Percentiles rank a stretch among this genome's conserved stretches.
Evolutionary conservation across 1,139 yeast genomes (phyloP).

Genomic region (Debaryomycetaceae sp.): DNA sequence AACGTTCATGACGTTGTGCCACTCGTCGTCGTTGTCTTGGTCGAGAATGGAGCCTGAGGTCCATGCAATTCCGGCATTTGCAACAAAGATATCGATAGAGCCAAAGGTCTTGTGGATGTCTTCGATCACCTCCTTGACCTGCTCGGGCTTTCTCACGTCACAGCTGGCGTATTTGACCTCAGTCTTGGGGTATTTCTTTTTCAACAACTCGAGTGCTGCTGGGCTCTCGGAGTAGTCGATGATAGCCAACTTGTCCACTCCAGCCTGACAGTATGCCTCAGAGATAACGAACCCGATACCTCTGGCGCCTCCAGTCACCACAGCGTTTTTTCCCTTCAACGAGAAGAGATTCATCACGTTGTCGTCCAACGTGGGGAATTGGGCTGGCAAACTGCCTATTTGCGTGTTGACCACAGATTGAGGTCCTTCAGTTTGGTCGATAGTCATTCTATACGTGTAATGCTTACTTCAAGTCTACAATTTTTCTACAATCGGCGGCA

Average conservation of each 20-base stretch:
- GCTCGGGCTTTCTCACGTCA: constrained; percentile 39
- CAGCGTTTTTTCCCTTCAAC: constrained; percentile 35
- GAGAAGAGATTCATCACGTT: constrained; percentile 37
- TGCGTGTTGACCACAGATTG: constrained; percentile 30
- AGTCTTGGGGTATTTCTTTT: constrained; percentile 27
- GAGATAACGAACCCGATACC: constrained; percentile 45
- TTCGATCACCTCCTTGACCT: constrained; percentile 32
- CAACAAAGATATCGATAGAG: constrained; percentile 48
- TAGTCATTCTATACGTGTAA: constrained; percentile 11
- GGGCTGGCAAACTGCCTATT: constrained; percentile 39
- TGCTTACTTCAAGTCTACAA: neutral
- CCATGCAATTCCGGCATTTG: constrained; percentile 53
- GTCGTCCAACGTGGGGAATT: constrained; percentile 29
- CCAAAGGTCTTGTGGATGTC: constrained; percentile 32
- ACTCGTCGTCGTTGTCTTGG: constrained; percentile 39
- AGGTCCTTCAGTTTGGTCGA: constrained; percentile 12
- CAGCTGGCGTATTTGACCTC: constrained; percentile 33
- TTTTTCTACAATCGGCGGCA: neutral
- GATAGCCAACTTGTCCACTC: constrained; percentile 39
- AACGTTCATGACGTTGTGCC: constrained; percentile 44
- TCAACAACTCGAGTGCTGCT: constrained; percentile 26
- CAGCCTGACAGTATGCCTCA: constrained; percentile 47
- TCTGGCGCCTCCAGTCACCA: constrained; percentile 44
- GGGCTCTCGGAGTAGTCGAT: constrained; percentile 38
- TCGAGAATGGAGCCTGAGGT: constrained; percentile 36